phyloP scores from a whole-genome alignment of 169 alveolate species.

The Blepharisma undulans region DNA sequence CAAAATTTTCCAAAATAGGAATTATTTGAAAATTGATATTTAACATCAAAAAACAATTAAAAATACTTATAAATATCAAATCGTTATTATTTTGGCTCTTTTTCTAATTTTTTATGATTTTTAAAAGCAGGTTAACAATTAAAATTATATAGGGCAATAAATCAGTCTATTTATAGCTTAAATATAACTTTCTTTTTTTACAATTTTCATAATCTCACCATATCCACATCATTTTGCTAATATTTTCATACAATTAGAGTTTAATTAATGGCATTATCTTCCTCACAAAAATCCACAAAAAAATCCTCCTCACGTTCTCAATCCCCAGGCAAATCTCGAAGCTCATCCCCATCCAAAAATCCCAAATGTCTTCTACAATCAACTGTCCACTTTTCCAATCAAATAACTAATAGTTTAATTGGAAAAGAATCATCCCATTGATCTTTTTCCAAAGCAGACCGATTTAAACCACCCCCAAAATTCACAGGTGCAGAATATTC shows the following conservation, averaged over 20 bases:
- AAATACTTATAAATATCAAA: not conserved
- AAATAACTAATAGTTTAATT: not conserved
- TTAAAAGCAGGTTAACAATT: too few species aligned
- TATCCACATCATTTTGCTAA: not conserved
- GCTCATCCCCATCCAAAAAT: not conserved
- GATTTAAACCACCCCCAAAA: not conserved
- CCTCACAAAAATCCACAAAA: not conserved
- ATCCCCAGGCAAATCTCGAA: not conserved
- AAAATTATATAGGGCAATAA: not conserved
- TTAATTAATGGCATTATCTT: not conserved
- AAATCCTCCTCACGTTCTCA: not conserved
- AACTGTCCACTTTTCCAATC: not conserved
- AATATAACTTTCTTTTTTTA: not conserved
- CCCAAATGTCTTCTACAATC: not conserved
- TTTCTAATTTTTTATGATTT: too few species aligned
- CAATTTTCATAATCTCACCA: not conserved
- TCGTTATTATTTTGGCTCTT: not conserved
- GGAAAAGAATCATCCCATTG: not conserved
- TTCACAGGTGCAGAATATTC: not conserved
- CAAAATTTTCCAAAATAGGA: not conserved
- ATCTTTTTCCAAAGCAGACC: slow-evolving; percentile 17
- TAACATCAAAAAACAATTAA: not conserved
- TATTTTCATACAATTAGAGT: not conserved
- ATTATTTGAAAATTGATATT: not conserved
- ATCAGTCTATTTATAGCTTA: too few species aligned